Evolutionary conservation across 495 filamentous ascomycete genomes (phyloP), one percentile per base, ranked within the genome.

Genomic region (Penicillium lagena): DNA sequence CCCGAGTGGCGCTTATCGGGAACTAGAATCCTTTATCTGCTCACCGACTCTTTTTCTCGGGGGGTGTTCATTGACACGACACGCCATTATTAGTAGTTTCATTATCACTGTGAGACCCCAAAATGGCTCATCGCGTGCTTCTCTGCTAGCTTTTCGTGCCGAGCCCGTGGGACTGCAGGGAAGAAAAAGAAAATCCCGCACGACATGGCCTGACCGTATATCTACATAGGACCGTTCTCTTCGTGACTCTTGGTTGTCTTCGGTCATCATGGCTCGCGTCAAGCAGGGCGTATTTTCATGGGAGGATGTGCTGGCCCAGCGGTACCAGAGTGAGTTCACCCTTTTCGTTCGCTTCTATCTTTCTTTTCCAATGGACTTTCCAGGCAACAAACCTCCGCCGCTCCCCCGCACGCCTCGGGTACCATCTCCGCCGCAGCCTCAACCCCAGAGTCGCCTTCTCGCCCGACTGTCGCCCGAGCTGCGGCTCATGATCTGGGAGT

Each of bases 291-390:
- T 71, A 1, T 71, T 72, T 49, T 72, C 68, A 6, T 72, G 70
- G 68, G 68, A 73, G 49, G 70, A 73, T 58, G 68, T 73, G 7
- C 50, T 73, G 33, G 60, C 63, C 14, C 68, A 73, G 36, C 63
- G 67, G 46, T 72, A 71, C 50, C 65, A 69, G 46, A 72, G 70
- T 73, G 15, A 56, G 65, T 37, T 4, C 33, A 33, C 28, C 28
- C 12, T 15, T 28, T 7, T 29, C 14, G 39, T 13, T n/a, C 29
- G 10, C 35, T 34, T 13, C 31, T 43, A 39, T 35, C 34, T 43
- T 34, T 12, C 22, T 22, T 34, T 12, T 6, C 2, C 29, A 29
- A n/a, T 44, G 14, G 39, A 7, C 33, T 13, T 29, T 31, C 37
- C 43, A 71, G 70, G 60, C 45, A 65, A 71, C 40, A 69, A 70